These are phyloP conservation scores for Coelastrella sp. DNA, from an alignment of 139 green algal species.

Conservation along the genomic window DNA sequence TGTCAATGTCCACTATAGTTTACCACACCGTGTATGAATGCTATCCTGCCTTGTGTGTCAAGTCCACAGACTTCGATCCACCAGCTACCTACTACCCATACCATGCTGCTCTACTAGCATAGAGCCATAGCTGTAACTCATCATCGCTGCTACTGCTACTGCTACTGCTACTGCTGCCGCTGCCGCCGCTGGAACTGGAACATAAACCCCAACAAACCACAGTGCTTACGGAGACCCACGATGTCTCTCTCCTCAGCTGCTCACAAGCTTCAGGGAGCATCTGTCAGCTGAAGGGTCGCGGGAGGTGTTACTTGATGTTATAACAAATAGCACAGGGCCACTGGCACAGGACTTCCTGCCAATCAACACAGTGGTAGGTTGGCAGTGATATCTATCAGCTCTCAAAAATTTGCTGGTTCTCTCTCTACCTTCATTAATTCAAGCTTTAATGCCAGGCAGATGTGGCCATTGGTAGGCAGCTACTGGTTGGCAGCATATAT, in stretches of 20 bases:
- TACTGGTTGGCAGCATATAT: too few relatives aligned
- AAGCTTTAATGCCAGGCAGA: too few relatives aligned
- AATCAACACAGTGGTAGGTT: conserved; percentile 20
- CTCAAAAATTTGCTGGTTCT: not conserved
- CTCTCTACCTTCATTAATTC: too few relatives aligned
- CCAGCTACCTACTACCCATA: not conserved
- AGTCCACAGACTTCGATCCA: too few relatives aligned
- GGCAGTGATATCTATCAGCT: not conserved
- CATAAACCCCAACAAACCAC: not conserved
- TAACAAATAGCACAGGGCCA: conserved; percentile 41
- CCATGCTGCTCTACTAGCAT: not conserved
- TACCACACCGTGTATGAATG: too few relatives aligned
- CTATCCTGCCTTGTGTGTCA: too few relatives aligned
- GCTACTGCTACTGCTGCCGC: not conserved
- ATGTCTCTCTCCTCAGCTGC: conserved; percentile 34
- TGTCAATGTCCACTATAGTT: too few relatives aligned
- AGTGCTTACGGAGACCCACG: conserved; percentile 33
- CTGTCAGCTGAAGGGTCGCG: not conserved
- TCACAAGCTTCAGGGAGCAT: not conserved
- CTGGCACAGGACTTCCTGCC: conserved; percentile 45
- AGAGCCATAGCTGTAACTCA: not conserved
- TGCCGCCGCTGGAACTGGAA: too few relatives aligned
- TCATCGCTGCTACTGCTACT: not conserved
- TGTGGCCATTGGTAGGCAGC: too few relatives aligned
- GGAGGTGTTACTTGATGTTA: conserved; percentile 39